These are phyloP conservation scores for Apiospora phragmitis DNA, from an alignment of 2,329 filamentous ascomycete species.

Conservation along the genomic window DNA sequence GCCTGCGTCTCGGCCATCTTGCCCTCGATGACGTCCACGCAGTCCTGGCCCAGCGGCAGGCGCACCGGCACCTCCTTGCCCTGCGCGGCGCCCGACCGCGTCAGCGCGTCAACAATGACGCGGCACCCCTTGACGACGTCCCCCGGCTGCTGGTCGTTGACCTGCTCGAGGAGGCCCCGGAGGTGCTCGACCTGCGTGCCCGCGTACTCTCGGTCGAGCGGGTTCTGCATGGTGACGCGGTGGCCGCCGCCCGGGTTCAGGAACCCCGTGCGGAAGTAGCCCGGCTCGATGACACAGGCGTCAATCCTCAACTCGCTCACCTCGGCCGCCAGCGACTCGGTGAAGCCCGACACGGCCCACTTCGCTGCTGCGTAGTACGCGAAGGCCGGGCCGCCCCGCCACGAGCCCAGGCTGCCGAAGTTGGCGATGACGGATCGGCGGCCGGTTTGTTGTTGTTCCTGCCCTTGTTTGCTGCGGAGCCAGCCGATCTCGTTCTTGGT, in stretches of 20 bases:
- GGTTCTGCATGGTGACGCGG: conserved; percentile 22
- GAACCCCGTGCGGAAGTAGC: conserved; percentile 54
- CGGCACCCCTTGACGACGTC: conserved; percentile 54
- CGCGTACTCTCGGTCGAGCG: conserved; percentile 34
- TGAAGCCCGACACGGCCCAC: conserved; percentile 40
- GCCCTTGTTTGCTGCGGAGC: conserved; percentile 33
- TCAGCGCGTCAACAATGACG: conserved; percentile 57
- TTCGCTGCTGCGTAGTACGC: conserved; percentile 42
- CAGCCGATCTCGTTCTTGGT: conserved; percentile 37
- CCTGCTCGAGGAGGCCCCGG: conserved; percentile 32
- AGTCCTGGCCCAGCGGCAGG: conserved; percentile 56
- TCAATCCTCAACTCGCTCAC: conserved; percentile 39
- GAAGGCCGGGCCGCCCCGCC: conserved; percentile 28
- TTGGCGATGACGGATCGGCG: conserved; percentile 36
- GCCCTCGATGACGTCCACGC: conserved; percentile 38
- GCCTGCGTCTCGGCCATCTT: conserved; percentile 45
- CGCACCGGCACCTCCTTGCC: conserved; percentile 53
- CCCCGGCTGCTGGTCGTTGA: conserved; percentile 52
- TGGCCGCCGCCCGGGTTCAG: conserved; percentile 37
- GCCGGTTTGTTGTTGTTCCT: background rate
- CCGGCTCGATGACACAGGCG: conserved; percentile 47
- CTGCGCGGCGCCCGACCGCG: conserved; percentile 44
- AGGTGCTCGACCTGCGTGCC: conserved; percentile 27
- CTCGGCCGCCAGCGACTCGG: conserved; percentile 36
- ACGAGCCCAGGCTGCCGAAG: conserved; percentile 42